Percentiles rank a stretch among this genome's conserved stretches.
Evolutionary conservation across 2,329 filamentous ascomycete species (phyloP).

Genomic region (Lachnum nothofagi): DNA sequence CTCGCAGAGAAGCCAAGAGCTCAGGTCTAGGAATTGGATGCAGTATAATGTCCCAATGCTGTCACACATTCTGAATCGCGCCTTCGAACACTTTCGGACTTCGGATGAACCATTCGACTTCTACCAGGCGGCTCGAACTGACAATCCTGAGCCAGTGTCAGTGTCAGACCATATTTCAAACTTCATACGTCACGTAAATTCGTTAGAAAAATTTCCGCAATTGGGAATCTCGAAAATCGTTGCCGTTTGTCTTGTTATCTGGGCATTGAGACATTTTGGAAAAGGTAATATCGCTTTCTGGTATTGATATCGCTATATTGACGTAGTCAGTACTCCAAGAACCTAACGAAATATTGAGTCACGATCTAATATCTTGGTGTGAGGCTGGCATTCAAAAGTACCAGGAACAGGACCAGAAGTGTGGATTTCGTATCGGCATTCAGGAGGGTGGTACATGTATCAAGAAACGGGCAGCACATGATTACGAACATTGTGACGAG

Average conservation of each 20-base stretch:
- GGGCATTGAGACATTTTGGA: slow-evolving; percentile 9
- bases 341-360: slow-evolving; percentile 6
- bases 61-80: slow-evolving; percentile 18
- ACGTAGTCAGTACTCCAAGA: slow-evolving; percentile 1
- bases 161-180: slow-evolving; percentile 19
- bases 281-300: background rate
- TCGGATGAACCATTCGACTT: slow-evolving; percentile 21
- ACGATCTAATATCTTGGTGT: slow-evolving; percentile 4
- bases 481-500: slow-evolving; percentile 8
- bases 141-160: slow-evolving; percentile 17
- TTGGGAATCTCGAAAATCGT: slow-evolving; percentile 2
- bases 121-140: slow-evolving; percentile 15
- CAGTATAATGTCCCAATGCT: slow-evolving; percentile 19
- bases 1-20: slow-evolving; percentile 9
- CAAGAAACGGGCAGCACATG: slow-evolving; percentile 4
- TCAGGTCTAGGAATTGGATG: slow-evolving; percentile 11
- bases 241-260: slow-evolving; percentile 1
- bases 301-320: background rate
- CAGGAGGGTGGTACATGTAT: background rate
- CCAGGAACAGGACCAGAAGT: slow-evolving; percentile 3
- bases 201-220: background rate
- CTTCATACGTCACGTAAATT: slow-evolving; percentile 14
- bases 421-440: background rate
- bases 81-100: slow-evolving; percentile 18
- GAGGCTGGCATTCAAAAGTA: slow-evolving; percentile 4